Evolutionary conservation across 495 filamentous ascomycete genomes (phyloP).

Genomic region (Eremomyces bilateralis): DNA sequence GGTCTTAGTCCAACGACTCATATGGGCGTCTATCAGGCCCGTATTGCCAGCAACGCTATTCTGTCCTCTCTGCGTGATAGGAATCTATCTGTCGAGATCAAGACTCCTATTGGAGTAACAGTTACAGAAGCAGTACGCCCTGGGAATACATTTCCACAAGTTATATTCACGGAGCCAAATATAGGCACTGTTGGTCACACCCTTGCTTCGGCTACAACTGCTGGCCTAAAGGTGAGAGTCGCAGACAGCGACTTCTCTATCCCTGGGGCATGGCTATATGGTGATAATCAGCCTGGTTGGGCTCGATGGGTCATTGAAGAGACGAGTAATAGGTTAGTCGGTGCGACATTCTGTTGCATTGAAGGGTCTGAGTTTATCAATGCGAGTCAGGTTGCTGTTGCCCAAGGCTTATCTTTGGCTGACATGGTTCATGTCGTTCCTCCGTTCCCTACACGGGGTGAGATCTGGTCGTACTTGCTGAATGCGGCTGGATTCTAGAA

Average conservation of each 20-base stretch:
- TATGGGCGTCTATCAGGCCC: constrained; percentile 10
- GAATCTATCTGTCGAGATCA: neutral
- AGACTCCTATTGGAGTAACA: neutral
- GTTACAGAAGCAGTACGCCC: neutral
- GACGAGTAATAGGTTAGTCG: neutral
- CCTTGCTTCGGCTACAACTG: neutral
- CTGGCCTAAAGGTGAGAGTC: neutral
- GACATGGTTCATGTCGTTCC: constrained; percentile 2
- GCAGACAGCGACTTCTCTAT: neutral
- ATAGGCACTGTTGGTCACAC: constrained; percentile 1
- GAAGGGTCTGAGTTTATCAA: constrained; percentile 1
- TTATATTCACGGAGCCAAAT: constrained; percentile 2
- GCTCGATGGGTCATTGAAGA: constrained; percentile 3
- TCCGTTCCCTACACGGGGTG: constrained; percentile 1
- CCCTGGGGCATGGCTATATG: neutral
- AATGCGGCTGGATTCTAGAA: constrained; percentile 2
- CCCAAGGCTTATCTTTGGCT: neutral
- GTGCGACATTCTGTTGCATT: constrained; percentile 1
- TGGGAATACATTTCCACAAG: neutral
- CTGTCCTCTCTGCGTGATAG: constrained; percentile 1
- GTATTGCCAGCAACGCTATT: constrained; percentile 9
- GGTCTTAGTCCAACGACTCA: constrained; percentile 8
- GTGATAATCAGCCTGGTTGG: neutral
- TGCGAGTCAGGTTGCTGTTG: neutral
- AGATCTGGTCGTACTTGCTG: constrained; percentile 1